Percentiles rank a stretch among this genome's conserved stretches.
phyloP scores from a whole-genome alignment of 1,284 basidiomycete genomes.

The Pisolithus thermaeus region DNA sequence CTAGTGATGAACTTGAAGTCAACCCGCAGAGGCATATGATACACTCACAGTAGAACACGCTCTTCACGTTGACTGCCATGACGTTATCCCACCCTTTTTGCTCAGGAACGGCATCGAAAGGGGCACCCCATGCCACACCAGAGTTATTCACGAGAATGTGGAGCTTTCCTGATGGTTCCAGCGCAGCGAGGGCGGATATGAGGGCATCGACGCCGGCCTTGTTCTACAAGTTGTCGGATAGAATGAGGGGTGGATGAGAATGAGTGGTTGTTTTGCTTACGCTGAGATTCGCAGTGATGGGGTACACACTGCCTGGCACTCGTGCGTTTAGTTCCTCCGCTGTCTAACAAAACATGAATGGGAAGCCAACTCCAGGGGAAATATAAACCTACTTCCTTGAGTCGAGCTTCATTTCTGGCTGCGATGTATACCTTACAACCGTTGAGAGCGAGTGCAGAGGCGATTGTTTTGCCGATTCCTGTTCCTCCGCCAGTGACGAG shows the following conservation, averaged over 20 bases:
- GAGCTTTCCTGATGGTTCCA: slow-evolving; percentile 52
- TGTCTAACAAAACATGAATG: slow-evolving; percentile 35
- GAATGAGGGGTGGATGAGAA: slow-evolving; percentile 1
- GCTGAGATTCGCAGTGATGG: slow-evolving; percentile 67
- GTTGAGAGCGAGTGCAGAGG: slow-evolving; percentile 74
- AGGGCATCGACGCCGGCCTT: slow-evolving; percentile 80
- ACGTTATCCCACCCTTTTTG: slow-evolving; percentile 82
- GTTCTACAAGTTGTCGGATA: slow-evolving; percentile 35
- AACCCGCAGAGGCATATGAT: background rate
- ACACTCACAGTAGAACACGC: slow-evolving; percentile 67
- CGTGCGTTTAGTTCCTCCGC: slow-evolving; percentile 52
- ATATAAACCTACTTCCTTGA: slow-evolving; percentile 55
- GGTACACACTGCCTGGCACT: slow-evolving; percentile 57
- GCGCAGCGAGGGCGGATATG: slow-evolving; percentile 60
- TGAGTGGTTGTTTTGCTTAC: slow-evolving; percentile 36
- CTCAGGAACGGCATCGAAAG: slow-evolving; percentile 69
- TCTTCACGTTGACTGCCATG: slow-evolving; percentile 76
- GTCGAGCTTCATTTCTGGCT: slow-evolving; percentile 70
- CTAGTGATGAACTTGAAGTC: background rate
- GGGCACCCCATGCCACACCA: slow-evolving; percentile 76
- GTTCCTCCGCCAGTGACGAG: slow-evolving; percentile 78
- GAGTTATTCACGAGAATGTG: slow-evolving; percentile 81
- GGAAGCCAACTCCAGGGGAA: background rate
- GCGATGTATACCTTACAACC: slow-evolving; percentile 85
- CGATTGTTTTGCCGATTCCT: slow-evolving; percentile 79